Evolutionary conservation across 768 basidiomycete species (phyloP).

Genomic region (Tylopilus cervinicoccineus): DNA sequence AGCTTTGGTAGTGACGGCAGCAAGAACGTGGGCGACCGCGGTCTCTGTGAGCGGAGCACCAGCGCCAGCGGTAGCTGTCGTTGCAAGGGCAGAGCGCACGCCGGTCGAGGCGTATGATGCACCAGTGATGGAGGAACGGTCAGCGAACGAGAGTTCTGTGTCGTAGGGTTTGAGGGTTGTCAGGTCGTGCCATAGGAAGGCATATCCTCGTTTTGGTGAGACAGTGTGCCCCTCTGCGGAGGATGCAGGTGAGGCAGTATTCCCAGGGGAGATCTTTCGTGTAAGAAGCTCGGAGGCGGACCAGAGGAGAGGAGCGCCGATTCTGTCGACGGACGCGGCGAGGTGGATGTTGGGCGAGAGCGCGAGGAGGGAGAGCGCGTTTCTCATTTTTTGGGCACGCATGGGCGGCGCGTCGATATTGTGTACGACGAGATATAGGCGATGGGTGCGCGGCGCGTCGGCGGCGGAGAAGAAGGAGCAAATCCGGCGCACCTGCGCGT

Average conservation of each 20-base stretch:
- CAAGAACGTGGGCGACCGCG: slow-evolving; percentile 75
- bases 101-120: slow-evolving; percentile 36
- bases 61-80: slow-evolving; percentile 29
- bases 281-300: slow-evolving; percentile 60
- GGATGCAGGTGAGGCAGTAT: neutral
- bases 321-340: slow-evolving; percentile 81
- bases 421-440: slow-evolving; percentile 80
- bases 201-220: slow-evolving; percentile 45
- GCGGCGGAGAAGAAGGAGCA: slow-evolving; percentile 56
- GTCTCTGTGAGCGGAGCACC: slow-evolving; percentile 62
- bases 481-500: slow-evolving; percentile 62
- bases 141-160: slow-evolving; percentile 65
- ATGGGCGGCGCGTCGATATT: slow-evolving; percentile 80
- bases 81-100: slow-evolving; percentile 21
- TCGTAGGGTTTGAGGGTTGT: slow-evolving; percentile 85
- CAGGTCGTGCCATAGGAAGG: slow-evolving; percentile 87
- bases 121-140: slow-evolving; percentile 59
- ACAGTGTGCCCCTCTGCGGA: neutral
- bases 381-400: slow-evolving; percentile 58
- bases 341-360: slow-evolving; percentile 75
- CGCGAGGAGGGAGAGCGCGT: slow-evolving; percentile 69
- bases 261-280: slow-evolving; percentile 36
- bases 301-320: slow-evolving; percentile 83
- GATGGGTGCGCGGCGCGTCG: slow-evolving; percentile 28
- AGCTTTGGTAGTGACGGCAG: slow-evolving; percentile 84